phyloP scores from a whole-genome alignment of 2,329 filamentous ascomycete genomes.

The Fusarium sp. region DNA sequence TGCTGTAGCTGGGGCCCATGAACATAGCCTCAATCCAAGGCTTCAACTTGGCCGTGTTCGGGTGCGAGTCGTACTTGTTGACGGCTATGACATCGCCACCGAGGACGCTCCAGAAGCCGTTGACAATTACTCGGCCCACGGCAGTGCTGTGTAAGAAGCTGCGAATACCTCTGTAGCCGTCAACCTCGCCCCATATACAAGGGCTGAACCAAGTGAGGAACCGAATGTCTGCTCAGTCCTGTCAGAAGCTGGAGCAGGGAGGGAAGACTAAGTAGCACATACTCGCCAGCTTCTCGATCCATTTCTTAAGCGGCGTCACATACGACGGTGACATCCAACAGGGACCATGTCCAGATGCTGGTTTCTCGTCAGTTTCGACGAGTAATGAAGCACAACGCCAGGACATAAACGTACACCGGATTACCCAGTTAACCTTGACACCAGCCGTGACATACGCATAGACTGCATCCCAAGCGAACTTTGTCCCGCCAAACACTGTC shows the following conservation, averaged over 20 bases:
- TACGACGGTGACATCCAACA: neutral
- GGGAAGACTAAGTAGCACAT: neutral
- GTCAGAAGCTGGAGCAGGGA: neutral
- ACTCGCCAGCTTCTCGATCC: neutral
- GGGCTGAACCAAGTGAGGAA: constrained; percentile 1
- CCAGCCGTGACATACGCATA: neutral
- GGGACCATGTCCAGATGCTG: neutral
- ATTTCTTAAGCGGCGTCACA: neutral
- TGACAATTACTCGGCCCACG: neutral
- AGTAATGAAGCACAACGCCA: neutral
- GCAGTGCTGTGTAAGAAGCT: neutral
- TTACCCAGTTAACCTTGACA: neutral
- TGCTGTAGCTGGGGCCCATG: neutral
- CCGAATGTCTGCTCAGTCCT: neutral
- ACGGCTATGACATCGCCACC: neutral
- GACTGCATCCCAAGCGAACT: neutral
- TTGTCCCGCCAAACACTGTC: neutral
- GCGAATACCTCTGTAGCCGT: neutral
- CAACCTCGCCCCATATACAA: neutral
- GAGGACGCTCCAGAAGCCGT: neutral
- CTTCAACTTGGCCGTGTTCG: neutral
- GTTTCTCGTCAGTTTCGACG: neutral
- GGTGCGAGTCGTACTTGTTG: neutral
- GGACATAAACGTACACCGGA: neutral
- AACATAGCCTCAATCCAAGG: neutral